A percentile compares a stretch with the other conserved stretches of the same genome.
phyloP scores from a whole-genome alignment of 2,329 filamentous ascomycete species.

The Madurella fahalii region DNA sequence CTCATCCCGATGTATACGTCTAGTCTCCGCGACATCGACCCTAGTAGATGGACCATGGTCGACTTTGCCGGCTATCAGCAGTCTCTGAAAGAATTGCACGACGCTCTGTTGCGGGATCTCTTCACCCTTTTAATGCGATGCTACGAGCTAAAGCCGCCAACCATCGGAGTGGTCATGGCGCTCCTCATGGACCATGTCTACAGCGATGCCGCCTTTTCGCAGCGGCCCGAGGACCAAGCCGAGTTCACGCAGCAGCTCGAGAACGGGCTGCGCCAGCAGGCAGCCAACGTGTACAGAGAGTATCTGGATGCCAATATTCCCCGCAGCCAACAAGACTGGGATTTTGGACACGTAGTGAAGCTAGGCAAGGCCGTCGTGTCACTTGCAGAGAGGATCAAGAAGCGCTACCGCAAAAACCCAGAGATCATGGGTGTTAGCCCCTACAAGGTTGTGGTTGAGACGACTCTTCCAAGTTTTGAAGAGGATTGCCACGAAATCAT shows the following conservation, averaged over 20 bases:
- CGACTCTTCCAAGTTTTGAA: constrained; percentile 85
- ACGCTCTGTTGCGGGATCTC: constrained; percentile 78
- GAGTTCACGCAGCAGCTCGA: constrained; percentile 69
- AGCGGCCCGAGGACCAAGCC: constrained; percentile 63
- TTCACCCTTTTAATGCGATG: constrained; percentile 84
- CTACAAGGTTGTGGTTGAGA: constrained; percentile 69
- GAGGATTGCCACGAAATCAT: constrained; percentile 85
- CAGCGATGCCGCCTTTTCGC: constrained; percentile 69
- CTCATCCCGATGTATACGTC: constrained; percentile 49
- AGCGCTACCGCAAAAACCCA: constrained; percentile 83
- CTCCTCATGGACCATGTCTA: constrained; percentile 80
- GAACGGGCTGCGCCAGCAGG: constrained; percentile 69
- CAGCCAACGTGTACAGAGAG: constrained; percentile 72
- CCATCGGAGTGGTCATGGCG: constrained; percentile 74
- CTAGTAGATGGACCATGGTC: constrained; percentile 62
- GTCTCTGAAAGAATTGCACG: constrained; percentile 69
- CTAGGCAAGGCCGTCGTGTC: constrained; percentile 83
- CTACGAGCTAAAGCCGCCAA: constrained; percentile 82
- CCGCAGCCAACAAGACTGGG: constrained; percentile 75
- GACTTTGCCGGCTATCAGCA: constrained; percentile 71
- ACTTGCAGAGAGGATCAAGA: constrained; percentile 82
- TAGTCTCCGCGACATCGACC: constrained; percentile 53
- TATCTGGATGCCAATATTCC: constrained; percentile 79
- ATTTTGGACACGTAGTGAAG: constrained; percentile 85
- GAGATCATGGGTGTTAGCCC: constrained; percentile 74